Evolutionary conservation across 2,329 filamentous ascomycete genomes (phyloP), one percentile per base, ranked within the genome.

Genomic region (Exophiala spinifera): DNA sequence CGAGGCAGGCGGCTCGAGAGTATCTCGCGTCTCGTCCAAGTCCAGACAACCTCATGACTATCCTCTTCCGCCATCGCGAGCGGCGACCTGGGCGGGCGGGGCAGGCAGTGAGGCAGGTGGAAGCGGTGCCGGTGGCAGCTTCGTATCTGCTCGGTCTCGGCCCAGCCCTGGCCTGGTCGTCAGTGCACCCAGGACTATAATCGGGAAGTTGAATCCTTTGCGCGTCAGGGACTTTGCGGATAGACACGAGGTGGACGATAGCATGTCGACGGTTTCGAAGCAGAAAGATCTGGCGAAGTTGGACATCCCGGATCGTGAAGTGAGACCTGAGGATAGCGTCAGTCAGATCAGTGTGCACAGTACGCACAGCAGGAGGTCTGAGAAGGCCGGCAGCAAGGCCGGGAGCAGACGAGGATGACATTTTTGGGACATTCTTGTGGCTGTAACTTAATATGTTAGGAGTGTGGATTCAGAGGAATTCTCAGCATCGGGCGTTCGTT

Each of bases 251-350:
- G 28, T 31, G 28, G 28, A 31, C 28, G 52, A 50, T 57, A 62
- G 55, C 23, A 15, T 28, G 42, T 44, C 42, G 42, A 55, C 62
- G 36, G 44, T 62, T 5, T 57, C 59, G 17, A 64, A 62, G 42
- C 47, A 62, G 37, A 59, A 61, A 48, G 62, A 63, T 21, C 20
- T 59, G 17, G 50, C 39, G 34, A 46, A 46, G 20, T 20, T 63
- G 15, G 55, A 61, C 49, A 48, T 63, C 11, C 50, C 55, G 49
- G 52, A 54, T 33, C 36, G 46, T 33, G 62, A 64, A 52, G 58
- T 64, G 19, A 51, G 56, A 40, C 62, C 62, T 8, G 58, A 60
- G 42, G 62, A 64, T 45, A 62, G 59, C 52, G 60, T 64, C 1
- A 63, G 61, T 57, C 62, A 64, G 59, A 51, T 64, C 20, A 57